These are phyloP conservation scores for Penicillium silybi DNA, from an alignment of 495 filamentous ascomycete genomes.

Conservation along the genomic window DNA sequence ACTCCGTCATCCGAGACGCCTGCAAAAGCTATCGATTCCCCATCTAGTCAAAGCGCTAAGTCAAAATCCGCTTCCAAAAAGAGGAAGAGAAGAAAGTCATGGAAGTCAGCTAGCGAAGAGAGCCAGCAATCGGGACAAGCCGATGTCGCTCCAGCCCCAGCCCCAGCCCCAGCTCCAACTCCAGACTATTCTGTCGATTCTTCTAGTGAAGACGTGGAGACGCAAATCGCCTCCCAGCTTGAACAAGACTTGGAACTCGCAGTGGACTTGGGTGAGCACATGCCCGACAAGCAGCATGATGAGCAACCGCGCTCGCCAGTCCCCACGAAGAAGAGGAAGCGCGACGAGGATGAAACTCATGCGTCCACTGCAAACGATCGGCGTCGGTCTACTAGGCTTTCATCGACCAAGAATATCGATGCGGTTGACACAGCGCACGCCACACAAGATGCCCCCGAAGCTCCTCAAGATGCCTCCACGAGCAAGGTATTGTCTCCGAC, in stretches of 20 bases:
- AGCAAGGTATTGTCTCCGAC: slow-evolving; percentile 13
- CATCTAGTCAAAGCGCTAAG: slow-evolving; percentile 1
- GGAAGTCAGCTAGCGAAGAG: not conserved
- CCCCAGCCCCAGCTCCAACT: not conserved
- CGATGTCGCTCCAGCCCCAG: not conserved
- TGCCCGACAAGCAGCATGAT: slow-evolving; percentile 4
- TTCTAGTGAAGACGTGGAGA: slow-evolving; percentile 40
- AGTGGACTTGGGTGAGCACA: slow-evolving; percentile 21
- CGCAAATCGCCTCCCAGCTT: slow-evolving; percentile 43
- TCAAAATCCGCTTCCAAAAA: slow-evolving; percentile 10
- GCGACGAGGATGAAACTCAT: slow-evolving; percentile 19
- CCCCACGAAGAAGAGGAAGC: slow-evolving; percentile 35
- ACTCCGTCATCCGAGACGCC: slow-evolving; percentile 2
- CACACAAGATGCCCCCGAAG: slow-evolving; percentile 13
- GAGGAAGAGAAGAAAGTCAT: not conserved
- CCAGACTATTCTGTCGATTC: slow-evolving; percentile 24
- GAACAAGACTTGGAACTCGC: slow-evolving; percentile 40
- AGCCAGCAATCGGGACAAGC: not conserved
- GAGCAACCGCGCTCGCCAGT: not conserved
- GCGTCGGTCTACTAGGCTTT: slow-evolving; percentile 32
- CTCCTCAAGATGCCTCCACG: slow-evolving; percentile 2
- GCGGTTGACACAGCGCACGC: slow-evolving; percentile 6
- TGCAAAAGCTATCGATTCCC: not conserved
- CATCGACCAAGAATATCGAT: slow-evolving; percentile 10
- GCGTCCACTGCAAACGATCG: slow-evolving; percentile 16